Evolutionary conservation across 169 alveolate genomes (phyloP), one percentile per base, ranked within the genome.

Genomic region (Plasmodium berghei): DNA sequence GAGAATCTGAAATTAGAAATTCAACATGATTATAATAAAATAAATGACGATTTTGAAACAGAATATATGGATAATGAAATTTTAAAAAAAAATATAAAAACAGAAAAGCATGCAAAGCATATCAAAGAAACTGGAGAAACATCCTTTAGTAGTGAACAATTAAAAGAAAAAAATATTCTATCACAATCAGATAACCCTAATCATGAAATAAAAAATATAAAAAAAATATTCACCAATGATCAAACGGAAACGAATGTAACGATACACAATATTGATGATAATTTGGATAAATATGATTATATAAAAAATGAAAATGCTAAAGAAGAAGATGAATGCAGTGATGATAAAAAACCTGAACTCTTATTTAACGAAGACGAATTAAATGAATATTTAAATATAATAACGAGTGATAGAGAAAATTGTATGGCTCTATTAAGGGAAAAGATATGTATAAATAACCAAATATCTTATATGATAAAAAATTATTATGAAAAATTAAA

Each of bases 381-480:
- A 49, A 48, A 83, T 58, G 18, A 67, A 5, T 71, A 56, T n/a
- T 72, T 83, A 46, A 45, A 69, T 16, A 85, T 67, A 83, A 83
- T 83, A 2, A 58, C 70, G 5, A 66, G 28, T 40, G 86, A 73
- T 16, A 80, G 96, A 24, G 93, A 88, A 86, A 91, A 92, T 5
- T 93, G 94, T 20, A 77, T 92, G 62, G 87, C 92, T 9, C 56
- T 88, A 20, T 59, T 90, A 54, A 92, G 91, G 54, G 96, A 94
- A 87, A 94, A 94, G 48, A 63, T 94, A 26, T 93, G 93, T 63
- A 83, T 94, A 1, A 94, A 94, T 80, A 92, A 90, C 52, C 96
- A 94, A 48, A 86, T 94, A 40, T 58, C 95, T 9, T 75, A 91
- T 26, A 92, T 94, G 93, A 74, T 94, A 5, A 94, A 92, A 87